Evolutionary conservation across 805 yeast genomes (phyloP).

Genomic region (Candida michaelii): DNA sequence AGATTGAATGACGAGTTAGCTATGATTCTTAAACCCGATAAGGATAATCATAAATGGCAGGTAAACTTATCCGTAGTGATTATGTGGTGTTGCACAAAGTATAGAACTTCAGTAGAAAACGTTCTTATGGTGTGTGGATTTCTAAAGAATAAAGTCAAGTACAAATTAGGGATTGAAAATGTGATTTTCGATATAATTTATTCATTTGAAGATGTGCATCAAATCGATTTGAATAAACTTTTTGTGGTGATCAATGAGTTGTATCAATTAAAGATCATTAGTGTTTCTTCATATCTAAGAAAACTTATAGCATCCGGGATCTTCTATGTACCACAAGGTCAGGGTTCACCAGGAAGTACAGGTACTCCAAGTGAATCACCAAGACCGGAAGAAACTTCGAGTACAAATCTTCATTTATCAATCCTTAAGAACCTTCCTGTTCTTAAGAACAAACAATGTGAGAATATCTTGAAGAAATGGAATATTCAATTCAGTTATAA

Average conservation of each 20-base stretch:
- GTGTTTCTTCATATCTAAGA: conserved; percentile 69
- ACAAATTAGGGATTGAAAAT: conserved; percentile 46
- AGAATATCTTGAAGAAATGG: conserved; percentile 54
- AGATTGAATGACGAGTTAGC: conserved; percentile 31
- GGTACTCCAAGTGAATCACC: too few species aligned
- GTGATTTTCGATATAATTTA: conserved; percentile 42
- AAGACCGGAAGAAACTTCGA: too few species aligned
- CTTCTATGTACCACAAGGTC: conserved; percentile 48
- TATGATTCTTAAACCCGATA: conserved; percentile 23
- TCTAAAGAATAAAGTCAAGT: conserved; percentile 38
- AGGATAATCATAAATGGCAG: conserved; percentile 28
- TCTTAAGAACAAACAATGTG: conserved; percentile 52
- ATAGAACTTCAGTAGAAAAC: conserved; percentile 33
- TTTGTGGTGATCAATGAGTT: conserved; percentile 54
- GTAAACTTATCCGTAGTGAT: conserved; percentile 32
- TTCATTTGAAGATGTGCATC: conserved; percentile 19
- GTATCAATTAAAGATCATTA: conserved; percentile 48
- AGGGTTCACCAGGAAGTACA: too few species aligned
- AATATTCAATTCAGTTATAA: conserved; percentile 23
- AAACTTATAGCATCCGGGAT: conserved; percentile 84
- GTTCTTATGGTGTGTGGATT: conserved; percentile 44
- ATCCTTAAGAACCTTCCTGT: conserved; percentile 62
- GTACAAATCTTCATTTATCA: conserved; percentile 40
- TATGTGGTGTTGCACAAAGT: conserved; percentile 41
- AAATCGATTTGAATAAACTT: conserved; percentile 28